Evolutionary conservation across 257 asterid species (phyloP), one percentile per base, ranked within the genome.

Genomic region (Solanum pimpinellifolium): DNA sequence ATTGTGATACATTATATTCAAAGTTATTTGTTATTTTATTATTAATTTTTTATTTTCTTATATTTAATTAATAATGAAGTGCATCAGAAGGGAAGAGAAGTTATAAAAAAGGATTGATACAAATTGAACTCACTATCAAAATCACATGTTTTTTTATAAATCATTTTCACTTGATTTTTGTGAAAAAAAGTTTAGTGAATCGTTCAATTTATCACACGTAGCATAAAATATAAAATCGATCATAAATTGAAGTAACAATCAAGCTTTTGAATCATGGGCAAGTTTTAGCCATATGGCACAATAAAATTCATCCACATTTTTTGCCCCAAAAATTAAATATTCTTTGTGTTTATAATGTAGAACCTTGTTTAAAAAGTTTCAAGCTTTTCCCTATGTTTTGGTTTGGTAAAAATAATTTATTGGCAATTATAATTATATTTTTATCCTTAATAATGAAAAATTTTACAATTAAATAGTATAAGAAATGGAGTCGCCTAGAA

Each of bases 251-350:
- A 49, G 31, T n/a, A 20, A 35, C n/a, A 12, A 77, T 75, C 84
- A 37, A 56, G 60, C 83, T 21, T 35, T 41, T 49, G 20, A 8
- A 31, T 77, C 69, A 85, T 89, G 88, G 89, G 68, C 65, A 78
- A 85, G 25, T 49, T 70, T 78, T 25, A 85, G 85, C 88, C 90
- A 80, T 49, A 87, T 80, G 91, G 83, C 88, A 39, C 70, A 13
- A 77, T 41, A 12, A 14, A 86, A 6, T 47, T 9, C 86, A 42
- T 37, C 14, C 82, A 46, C 27, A 18, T 70, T 75, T 33, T 27
- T 83, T 37, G 3, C 2, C 11, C n/a, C 11, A 1, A n/a, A 52
- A 69, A 16, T 31, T 18, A 47, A 47, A 25, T 4, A 9, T 18
- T 4, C 7, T 80, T 47, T 49, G 27, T 80, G 29, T 80, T 49